Evolutionary conservation across 345 rosid genomes (phyloP), one percentile per base, ranked within the genome.

Genomic region (Camelina neglecta): DNA sequence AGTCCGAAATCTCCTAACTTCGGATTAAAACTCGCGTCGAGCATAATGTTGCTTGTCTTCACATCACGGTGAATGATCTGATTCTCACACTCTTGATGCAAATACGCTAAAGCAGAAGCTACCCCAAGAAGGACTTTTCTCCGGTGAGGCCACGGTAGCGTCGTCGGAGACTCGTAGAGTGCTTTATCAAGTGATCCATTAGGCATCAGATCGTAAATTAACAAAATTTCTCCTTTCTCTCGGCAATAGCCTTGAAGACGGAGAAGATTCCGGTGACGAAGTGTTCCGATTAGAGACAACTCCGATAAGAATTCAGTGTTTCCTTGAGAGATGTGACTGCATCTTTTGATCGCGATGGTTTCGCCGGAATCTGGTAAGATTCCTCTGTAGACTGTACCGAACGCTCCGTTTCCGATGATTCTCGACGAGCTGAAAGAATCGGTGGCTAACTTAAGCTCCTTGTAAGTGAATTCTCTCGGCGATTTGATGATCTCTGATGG

Each of bases 1-100:
- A 96, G 76, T 7, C 99, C 99, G 24, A 96, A 96, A 82, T 96
- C 99, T 0, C 99, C 98, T 60, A 96, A 53, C 53, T 86, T 85
- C 0, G 98, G 98, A 51, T 91, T 96, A 78, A 93, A 96, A 12
- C 75, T 91, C 9, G 88, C 95, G 18, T 96, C 99, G 4, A 96
- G 72, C 98, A 96, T 93, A 15, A 96, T 87, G 78, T 96, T 96
- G 69, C 99, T 96, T 3, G 88, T 87, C 86, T 96, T 96, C 0
- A 96, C 72, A 63, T 96, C 99, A 67, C 99, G 83, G 39, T 96
- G 99, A 71, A 96, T 93, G 50, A 96, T 96, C 73, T 91, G 99
- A 67, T 88, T 90, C 79, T 96, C 99, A 50, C 99, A 96, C 71
- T 96, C 99, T 70, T 93, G 98, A 83, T 96, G 99, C 67, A 96